Base-by-base conservation (phyloP, 768 basidiomycete species). In the Trametes cubensis region DNA sequence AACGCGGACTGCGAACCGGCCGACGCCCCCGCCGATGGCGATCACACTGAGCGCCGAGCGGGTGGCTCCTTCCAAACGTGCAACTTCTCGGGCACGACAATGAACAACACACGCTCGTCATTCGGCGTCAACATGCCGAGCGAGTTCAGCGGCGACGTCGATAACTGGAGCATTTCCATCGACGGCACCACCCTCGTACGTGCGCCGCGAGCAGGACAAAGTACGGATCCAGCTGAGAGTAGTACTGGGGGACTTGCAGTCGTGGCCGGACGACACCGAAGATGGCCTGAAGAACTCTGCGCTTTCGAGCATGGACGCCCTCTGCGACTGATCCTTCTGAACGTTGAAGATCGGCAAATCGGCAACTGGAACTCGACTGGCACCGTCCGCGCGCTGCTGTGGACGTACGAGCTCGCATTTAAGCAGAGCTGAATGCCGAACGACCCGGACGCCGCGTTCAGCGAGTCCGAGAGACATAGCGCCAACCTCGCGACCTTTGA, bases 331-430 rank as follows among this genome's bases (percentile, higher is more conserved):
- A 77, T 89, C 87, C 77, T 89, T 82, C 79, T 89, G 88, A 88
- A 88, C 85, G 17, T 88, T 87, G 89, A 88, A 86, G 78, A n/a
- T n/a, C n/a, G n/a, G n/a, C n/a, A n/a, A n/a, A 83, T 89, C 54
- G 86, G 86, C 50, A 81, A 80, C 62, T 83, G 82, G 1, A 76
- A 79, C 20, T 68, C 76, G 11, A 74, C 79, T 28, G 80, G 79
- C 59, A 75, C 68, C 2, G 77, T 84, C 17, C 74, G 80, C 61
- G 70, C 81, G 15, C 84, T 85, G 2, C 76, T 85, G 52, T 90
- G 88, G 88, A 84, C 84, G 23, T n/a, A n/a, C 77, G 75, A 84
- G 69, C 83, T 87, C 71, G 80, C 83, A 10, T 83, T 92, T 53
- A 76, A 82, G 60, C 76, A 87, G 55, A 91, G 92, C 23, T 92